Percentiles rank a stretch among this genome's conserved stretches.
These are phyloP conservation scores for Paxillus rubicundulus DNA, from an alignment of 768 basidiomycete genomes.

Conservation along the genomic window DNA sequence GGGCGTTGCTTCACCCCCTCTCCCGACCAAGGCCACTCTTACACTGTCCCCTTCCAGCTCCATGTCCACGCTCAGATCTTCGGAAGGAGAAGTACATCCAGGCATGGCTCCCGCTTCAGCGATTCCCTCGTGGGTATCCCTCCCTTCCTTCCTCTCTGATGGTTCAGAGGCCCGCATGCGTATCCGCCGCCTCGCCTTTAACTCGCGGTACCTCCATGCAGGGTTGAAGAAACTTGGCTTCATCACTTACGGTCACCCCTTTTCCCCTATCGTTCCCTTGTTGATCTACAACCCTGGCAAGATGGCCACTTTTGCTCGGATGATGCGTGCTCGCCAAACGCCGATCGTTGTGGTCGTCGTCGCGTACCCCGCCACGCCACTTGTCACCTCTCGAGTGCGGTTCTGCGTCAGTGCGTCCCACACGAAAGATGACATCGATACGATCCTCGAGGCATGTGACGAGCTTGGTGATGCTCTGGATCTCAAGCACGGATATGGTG, in stretches of 20 bases:
- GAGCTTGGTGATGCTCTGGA: conserved; percentile 90
- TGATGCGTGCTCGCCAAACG: conserved; percentile 76
- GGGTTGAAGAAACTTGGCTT: conserved; percentile 91
- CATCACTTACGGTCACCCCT: conserved; percentile 90
- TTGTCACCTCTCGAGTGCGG: conserved; percentile 83
- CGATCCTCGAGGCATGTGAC: conserved; percentile 80
- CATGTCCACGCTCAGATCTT: conserved; percentile 23
- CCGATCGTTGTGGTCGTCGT: conserved; percentile 90
- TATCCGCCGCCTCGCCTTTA: conserved; percentile 89
- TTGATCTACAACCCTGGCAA: conserved; percentile 92
- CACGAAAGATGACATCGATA: conserved; percentile 96
- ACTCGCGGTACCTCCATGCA: conserved; percentile 85
- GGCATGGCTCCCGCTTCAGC: conserved; percentile 65
- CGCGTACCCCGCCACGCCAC: conserved; percentile 85
- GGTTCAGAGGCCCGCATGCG: conserved; percentile 83
- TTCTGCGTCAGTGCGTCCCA: conserved; percentile 95
- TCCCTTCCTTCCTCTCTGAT: conserved; percentile 70
- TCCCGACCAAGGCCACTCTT: conserved; percentile 23
- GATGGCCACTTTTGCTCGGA: conserved; percentile 85
- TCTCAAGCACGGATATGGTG: conserved; percentile 72
- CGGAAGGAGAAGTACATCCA: conserved; percentile 52
- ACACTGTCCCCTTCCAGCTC: conserved; percentile 33
- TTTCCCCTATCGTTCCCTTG: conserved; percentile 91
- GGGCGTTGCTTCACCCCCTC: conserved; percentile 58
- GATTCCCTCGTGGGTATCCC: conserved; percentile 76